Conservation (phyloP, 2,329 filamentous ascomycete species). For the Biscogniauxia marginata region DNA sequence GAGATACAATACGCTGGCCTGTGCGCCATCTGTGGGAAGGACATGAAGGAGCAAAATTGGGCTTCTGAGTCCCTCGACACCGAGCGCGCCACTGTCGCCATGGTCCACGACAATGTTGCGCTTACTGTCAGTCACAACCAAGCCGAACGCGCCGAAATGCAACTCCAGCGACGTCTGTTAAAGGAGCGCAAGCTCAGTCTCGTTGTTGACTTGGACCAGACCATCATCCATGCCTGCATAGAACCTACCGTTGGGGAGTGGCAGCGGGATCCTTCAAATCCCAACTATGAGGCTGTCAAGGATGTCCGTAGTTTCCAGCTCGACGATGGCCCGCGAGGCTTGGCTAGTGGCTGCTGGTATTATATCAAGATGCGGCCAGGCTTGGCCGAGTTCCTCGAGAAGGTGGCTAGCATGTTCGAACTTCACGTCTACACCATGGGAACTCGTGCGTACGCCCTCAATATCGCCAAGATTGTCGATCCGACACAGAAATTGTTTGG, state of each 20-base stretch:
- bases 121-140: conserved; percentile 82
- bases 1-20: conserved; percentile 88
- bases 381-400: conserved; percentile 73
- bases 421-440: conserved; percentile 99
- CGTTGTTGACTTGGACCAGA: conserved; percentile 96
- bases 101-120: conserved; percentile 87
- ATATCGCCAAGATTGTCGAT: conserved; percentile 90
- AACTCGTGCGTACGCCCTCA: conserved; percentile 90
- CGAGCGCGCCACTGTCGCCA: conserved; percentile 87
- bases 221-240: conserved; percentile 96
- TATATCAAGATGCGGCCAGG: conserved; percentile 98
- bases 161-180: conserved; percentile 80
- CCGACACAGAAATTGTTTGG: conserved; percentile 87
- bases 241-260: conserved; percentile 95
- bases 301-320: conserved; percentile 88
- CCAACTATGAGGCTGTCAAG: conserved; percentile 87
- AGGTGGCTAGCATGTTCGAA: conserved; percentile 64
- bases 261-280: conserved; percentile 83
- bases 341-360: conserved; percentile 78
- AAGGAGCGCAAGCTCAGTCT: conserved; percentile 81
- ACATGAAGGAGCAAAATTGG: conserved; percentile 91
- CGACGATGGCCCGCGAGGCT: conserved; percentile 75
- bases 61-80: conserved; percentile 77
- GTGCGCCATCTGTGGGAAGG: conserved; percentile 89
- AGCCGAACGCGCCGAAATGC: conserved; percentile 78